These are phyloP conservation scores for Prunus padus DNA, from an alignment of 306 rosid genomes.

Conservation along the genomic window DNA sequence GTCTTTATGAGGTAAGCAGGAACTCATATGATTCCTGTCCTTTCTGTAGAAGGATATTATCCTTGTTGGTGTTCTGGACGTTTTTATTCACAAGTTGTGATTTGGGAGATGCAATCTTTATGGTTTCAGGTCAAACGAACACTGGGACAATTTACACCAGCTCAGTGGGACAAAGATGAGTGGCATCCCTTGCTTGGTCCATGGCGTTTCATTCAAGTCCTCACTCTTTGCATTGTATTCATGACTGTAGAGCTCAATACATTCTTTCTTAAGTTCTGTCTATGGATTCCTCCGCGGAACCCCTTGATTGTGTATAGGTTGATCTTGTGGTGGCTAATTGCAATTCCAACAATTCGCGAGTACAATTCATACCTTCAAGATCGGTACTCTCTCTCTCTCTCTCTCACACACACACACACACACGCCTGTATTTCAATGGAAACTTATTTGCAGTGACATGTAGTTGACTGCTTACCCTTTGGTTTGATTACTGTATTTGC, in stretches of 20 bases:
- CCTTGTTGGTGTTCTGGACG: neutral
- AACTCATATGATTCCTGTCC: neutral
- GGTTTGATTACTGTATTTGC: slow-evolving; percentile 20
- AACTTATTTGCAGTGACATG: neutral
- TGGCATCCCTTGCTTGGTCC: slow-evolving; percentile 99
- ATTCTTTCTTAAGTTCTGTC: slow-evolving; percentile 90
- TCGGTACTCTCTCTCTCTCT: slow-evolving; percentile 56
- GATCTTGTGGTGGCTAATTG: slow-evolving; percentile 97
- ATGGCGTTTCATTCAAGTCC: slow-evolving; percentile 95
- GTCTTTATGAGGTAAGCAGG: no score
- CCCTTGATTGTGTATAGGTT: slow-evolving; percentile 84
- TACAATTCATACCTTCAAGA: slow-evolving; percentile 97
- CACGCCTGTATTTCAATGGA: neutral
- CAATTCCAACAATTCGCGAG: slow-evolving; percentile 96
- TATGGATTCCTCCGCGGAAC: slow-evolving; percentile 95
- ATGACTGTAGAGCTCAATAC: slow-evolving; percentile 97
- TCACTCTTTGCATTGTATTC: slow-evolving; percentile 78
- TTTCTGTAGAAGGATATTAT: neutral
- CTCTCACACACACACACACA: slow-evolving; percentile 7
- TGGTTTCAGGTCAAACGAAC: slow-evolving; percentile 78
- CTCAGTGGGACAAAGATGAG: slow-evolving; percentile 99
- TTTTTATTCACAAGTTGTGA: slow-evolving; percentile 4
- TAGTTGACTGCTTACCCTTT: neutral
- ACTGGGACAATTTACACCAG: slow-evolving; percentile 91
- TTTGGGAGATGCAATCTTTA: neutral